phyloP scores from a whole-genome alignment of 2,329 filamentous ascomycete species.

The Colletotrichum endophyticum region DNA sequence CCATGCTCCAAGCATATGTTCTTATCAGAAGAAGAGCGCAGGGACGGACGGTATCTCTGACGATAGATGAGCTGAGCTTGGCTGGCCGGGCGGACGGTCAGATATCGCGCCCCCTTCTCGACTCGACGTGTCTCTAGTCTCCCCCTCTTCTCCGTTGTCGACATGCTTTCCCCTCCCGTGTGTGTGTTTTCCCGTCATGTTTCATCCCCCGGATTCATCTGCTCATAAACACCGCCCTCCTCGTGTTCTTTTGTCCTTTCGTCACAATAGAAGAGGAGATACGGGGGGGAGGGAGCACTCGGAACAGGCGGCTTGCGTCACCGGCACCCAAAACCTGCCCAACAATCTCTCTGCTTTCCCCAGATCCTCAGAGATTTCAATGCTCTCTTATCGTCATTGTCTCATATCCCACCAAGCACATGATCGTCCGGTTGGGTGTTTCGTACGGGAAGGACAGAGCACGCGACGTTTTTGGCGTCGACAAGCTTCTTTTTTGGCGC shows the following conservation, averaged over 20 bases:
- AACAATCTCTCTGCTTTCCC: background rate
- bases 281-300: background rate
- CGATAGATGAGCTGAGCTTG: background rate
- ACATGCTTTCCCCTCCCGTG: background rate
- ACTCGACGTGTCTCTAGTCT: background rate
- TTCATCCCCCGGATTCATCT: background rate
- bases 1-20: background rate
- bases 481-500: background rate
- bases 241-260: background rate
- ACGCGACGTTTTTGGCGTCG: background rate
- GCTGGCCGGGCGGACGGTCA: background rate
- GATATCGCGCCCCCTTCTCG: background rate
- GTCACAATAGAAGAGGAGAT: background rate
- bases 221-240: background rate
- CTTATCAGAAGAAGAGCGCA: background rate
- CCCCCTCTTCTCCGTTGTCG: background rate
- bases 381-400: background rate
- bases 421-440: background rate
- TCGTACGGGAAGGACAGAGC: background rate
- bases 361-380: background rate
- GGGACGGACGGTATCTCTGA: background rate
- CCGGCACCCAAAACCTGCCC: background rate
- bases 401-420: background rate
- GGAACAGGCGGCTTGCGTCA: background rate
- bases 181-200: background rate